Evolutionary conservation across 176 grass and related monocot species (phyloP).

Genomic region (Secale cereale): DNA sequence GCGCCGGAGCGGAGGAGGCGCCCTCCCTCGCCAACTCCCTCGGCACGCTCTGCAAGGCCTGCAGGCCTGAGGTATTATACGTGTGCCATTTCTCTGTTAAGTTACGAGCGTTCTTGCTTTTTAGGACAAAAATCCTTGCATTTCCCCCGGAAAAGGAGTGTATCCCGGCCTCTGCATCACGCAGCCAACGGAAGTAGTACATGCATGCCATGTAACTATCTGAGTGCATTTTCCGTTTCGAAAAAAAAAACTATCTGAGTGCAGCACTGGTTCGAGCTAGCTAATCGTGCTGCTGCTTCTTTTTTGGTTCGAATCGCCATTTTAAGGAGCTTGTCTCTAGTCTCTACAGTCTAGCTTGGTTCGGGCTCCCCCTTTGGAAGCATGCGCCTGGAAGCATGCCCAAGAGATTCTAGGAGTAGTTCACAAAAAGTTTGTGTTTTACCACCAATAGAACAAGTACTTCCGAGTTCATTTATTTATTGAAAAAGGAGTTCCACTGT

Average conservation of each 20-base stretch:
- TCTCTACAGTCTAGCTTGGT: background rate
- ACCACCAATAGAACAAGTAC: background rate
- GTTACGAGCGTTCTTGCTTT: background rate
- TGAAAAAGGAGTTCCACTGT: background rate
- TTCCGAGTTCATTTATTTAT: background rate
- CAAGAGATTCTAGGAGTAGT: background rate
- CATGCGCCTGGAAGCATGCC: constrained; percentile 28
- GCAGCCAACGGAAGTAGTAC: background rate
- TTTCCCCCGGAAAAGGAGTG: background rate
- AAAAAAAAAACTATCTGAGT: no score
- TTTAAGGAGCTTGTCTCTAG: background rate
- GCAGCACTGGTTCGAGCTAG: background rate
- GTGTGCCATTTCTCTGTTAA: no score
- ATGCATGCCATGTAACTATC: background rate
- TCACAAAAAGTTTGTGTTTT: constrained; percentile 9
- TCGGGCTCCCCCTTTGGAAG: constrained; percentile 1
- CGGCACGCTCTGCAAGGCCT: constrained; percentile 76
- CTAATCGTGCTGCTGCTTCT: background rate
- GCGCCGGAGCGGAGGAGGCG: constrained; percentile 32
- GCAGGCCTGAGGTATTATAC: constrained; percentile 68
- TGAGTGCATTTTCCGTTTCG: no score
- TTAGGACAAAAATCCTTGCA: background rate
- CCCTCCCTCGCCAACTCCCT: constrained; percentile 74
- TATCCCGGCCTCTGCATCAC: background rate
- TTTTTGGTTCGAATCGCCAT: background rate